Base-by-base conservation (phyloP, 495 filamentous ascomycete genomes). In the Penicillium canescens region DNA sequence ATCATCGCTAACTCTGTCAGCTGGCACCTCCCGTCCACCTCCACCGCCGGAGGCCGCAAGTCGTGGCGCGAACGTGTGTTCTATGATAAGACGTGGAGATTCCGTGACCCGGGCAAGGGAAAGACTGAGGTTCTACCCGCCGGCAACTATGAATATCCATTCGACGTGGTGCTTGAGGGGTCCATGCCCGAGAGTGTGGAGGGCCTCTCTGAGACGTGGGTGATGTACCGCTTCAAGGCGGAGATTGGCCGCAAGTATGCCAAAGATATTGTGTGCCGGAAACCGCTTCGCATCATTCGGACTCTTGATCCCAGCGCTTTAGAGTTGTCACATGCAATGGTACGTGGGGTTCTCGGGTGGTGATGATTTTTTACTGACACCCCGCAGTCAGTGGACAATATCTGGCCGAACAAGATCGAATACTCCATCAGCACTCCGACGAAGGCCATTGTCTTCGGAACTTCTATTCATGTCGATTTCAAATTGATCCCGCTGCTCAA, bases 331-430 rank as follows among this genome's bases (percentile, higher is more conserved):
- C 89, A 94, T 65, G 87, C 88, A 10, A 92, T 92, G 90, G 91
- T 85, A 69, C 60, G 70, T 62, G 11, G 14, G 24, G 23, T 18
- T 46, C 21, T n/a, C 43, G 13, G 43, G 13, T 34, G 14, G 35
- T 36, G 52, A 21, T 37, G n/a, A 35, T 34, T 20, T 24, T 14
- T 35, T 49, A 38, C 59, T 57, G 46, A 65, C 55, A 34, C 26
- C 6, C 33, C 21, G 37, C 53, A 85, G 82, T 80, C 87, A n/a
- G 86, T 96, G 46, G 89, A 96, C 68, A 96, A 96, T 62, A 82
- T 94, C 50, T 98, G 94, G 94, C 84, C 89, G 10, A 89, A 92
- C 70, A 98, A 98, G 76, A 82, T 97, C 61, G 86, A 94, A 63
- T 98, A 98, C 67, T 88, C 88, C 6, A 87, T 98, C 52, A 85